Percentiles rank a stretch among this genome's conserved stretches.
Conservation (phyloP, 345 rosid species). For the Populus nigra region DNA sequence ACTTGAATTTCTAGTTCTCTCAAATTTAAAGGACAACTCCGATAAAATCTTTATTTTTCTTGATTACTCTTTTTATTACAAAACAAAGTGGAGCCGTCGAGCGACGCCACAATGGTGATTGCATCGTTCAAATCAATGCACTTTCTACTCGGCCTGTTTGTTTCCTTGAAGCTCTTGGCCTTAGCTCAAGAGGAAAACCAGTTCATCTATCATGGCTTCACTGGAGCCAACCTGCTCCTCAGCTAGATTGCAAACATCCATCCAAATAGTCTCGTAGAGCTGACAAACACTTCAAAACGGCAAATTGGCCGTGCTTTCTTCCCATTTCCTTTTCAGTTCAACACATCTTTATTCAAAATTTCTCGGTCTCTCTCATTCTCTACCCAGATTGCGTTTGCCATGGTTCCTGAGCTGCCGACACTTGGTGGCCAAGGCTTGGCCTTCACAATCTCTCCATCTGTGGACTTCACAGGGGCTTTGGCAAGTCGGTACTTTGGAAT, state of each 20-base stretch:
- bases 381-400: conserved; percentile 14
- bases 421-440: conserved; percentile 23
- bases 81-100: too few relatives aligned
- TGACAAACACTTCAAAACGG: conserved; percentile 36
- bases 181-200: conserved; percentile 24
- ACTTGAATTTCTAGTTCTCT: too few relatives aligned
- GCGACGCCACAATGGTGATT: background rate
- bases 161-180: background rate
- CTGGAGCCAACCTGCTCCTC: conserved; percentile 24
- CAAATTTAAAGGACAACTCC: too few relatives aligned
- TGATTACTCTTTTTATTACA: too few relatives aligned
- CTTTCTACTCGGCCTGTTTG: background rate
- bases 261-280: conserved; percentile 43
- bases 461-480: background rate
- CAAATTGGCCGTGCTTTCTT: conserved; percentile 45
- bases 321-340: conserved; percentile 28
- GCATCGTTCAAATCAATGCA: too few relatives aligned
- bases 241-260: conserved; percentile 33
- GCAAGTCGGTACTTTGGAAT: conserved; percentile 21
- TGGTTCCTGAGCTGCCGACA: background rate
- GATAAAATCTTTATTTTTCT: too few relatives aligned
- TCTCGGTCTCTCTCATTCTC: conserved; percentile 22
- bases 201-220: conserved; percentile 45
- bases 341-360: conserved; percentile 3
- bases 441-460: conserved; percentile 17